Evolutionary conservation across 495 filamentous ascomycete genomes (phyloP).

Genomic region (Neurospora sp.): DNA sequence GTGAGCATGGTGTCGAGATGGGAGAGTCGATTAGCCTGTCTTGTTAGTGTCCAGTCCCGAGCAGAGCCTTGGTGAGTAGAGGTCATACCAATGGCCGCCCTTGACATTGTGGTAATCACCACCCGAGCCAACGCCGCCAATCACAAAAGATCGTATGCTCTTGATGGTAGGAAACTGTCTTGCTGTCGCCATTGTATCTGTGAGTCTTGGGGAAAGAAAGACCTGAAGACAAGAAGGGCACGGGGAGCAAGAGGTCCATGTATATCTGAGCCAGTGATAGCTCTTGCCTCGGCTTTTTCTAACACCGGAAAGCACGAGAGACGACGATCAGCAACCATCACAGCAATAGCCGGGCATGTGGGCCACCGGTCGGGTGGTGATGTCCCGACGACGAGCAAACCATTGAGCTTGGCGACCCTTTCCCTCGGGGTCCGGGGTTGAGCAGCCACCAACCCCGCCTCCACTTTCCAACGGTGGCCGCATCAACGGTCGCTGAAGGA

Average conservation of each 20-base stretch:
- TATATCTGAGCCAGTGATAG: background rate
- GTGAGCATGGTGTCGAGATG: constrained; percentile 84
- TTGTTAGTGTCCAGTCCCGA: background rate
- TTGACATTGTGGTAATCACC: constrained; percentile 96
- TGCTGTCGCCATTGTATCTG: constrained; percentile 31
- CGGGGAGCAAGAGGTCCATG: background rate
- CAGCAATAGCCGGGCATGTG: background rate
- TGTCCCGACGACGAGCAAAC: constrained; percentile 9
- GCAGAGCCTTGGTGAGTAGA: background rate
- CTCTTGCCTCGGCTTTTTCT: background rate
- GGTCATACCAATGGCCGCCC: constrained; percentile 69
- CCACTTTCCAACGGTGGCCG: background rate
- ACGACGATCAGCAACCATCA: background rate
- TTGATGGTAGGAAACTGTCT: constrained; percentile 64
- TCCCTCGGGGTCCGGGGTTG: background rate
- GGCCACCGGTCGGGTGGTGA: constrained; percentile 11
- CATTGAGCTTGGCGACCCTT: background rate
- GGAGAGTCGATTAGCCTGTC: constrained; percentile 72
- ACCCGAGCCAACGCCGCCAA: constrained; percentile 74
- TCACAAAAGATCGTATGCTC: constrained; percentile 68
- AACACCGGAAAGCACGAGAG: background rate
- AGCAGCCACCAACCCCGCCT: background rate
- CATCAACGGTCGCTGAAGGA: background rate
- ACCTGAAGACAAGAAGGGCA: background rate
- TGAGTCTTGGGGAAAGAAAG: background rate